Base-by-base conservation (phyloP, 148 eudicot species). In the Chenopodium suecicum region DNA sequence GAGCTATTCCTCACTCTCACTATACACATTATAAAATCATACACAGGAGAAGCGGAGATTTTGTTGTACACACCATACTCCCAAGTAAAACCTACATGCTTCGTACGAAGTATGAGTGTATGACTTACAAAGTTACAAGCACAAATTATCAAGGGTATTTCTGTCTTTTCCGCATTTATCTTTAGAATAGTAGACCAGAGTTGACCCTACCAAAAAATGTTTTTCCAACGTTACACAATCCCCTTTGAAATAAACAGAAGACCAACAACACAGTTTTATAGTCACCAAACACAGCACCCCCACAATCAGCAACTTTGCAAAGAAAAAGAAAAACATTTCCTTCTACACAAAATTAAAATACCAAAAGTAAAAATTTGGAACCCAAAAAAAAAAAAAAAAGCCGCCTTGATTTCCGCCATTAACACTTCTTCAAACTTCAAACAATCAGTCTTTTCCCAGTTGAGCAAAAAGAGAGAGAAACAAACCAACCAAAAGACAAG, bases 341-440 rank as follows among this genome's bases (percentile, higher is more conserved):
- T 25, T 63, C 10, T 72, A 17, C 50, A 48, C 46, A 47, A 46
- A 44, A 52, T 8, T 9, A 23, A 63, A 72, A 16, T 0, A 73
- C 16, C 8, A 9, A 2, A 62, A 62, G 62, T 4, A 56, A 46
- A 41, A 41, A 41, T 41, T 41, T 41, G 44, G 44, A 41, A 41
- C 8, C 44, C 44, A 0, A 41, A 41, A 41, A 41, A 41, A 37
- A 37, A 41, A 41, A 17, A 7, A 50, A 17, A 7, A 50, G 8
- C 75, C 73, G 74, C 82, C 84, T 78, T 79, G 60, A 86, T 83
- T 83, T 86, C 86, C 86, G 88, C 86, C 86, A 86, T 78, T 71
- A 63, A 70, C 74, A 70, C 44, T 34, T 34, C 71, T 75, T 76
- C 78, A 78, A 82, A 84, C 71, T 19, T 37, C 2, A 2, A 56